These are phyloP conservation scores for Cyclocybe aegerita DNA, from an alignment of 768 basidiomycete genomes.

Conservation along the genomic window DNA sequence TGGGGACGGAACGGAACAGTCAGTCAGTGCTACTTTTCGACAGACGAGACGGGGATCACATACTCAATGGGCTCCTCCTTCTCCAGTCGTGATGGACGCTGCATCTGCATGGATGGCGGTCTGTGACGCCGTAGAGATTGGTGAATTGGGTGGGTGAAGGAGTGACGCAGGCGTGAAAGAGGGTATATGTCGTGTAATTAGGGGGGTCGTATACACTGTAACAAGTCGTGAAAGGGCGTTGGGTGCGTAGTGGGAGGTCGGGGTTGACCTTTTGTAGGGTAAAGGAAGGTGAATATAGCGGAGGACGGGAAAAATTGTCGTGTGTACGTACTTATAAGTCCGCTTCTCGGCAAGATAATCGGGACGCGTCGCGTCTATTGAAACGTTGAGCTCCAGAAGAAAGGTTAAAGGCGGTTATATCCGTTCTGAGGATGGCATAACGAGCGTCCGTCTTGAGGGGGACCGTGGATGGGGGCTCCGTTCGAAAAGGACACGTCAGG, in stretches of 20 bases:
- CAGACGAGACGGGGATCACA: constrained; percentile 2
- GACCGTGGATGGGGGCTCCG: background rate
- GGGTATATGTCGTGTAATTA: no score
- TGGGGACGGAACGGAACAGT: constrained; percentile 12
- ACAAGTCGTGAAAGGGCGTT: no score
- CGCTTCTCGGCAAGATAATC: constrained; percentile 24
- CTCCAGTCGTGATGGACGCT: constrained; percentile 30
- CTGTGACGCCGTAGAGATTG: background rate
- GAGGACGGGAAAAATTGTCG: constrained; percentile 12
- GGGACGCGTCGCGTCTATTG: constrained; percentile 9
- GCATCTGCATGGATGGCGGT: constrained; percentile 22
- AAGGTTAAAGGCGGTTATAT: constrained; percentile 4
- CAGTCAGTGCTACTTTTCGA: background rate
- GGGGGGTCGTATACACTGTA: no score
- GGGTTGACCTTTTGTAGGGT: background rate
- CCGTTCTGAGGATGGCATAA: constrained; percentile 3
- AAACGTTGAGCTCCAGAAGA: constrained; percentile 5
- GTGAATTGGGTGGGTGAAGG: background rate
- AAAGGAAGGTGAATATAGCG: constrained; percentile 12
- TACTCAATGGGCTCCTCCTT: constrained; percentile 35
- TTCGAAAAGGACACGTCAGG: background rate
- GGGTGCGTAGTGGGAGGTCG: no score
- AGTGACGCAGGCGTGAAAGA: no score
- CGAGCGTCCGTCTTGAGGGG: background rate
- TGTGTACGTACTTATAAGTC: constrained; percentile 21